Conservation (phyloP, 2,329 filamentous ascomycete genomes). For the Metarhizium rileyi region DNA sequence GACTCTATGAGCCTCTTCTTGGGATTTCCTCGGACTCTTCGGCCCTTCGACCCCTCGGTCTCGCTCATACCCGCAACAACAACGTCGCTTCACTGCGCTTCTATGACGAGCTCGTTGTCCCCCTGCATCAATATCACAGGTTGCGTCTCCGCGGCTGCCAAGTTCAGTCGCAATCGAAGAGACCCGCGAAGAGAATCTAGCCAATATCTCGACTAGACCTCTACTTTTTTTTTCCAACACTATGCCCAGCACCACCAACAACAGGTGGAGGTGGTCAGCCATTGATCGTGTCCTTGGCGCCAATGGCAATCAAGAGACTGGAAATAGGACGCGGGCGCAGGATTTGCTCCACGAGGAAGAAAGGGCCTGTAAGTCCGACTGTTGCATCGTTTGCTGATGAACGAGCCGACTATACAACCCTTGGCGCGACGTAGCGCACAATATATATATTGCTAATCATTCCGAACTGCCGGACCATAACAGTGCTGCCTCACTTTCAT, state of each 20-base stretch:
- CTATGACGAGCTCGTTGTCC: no score
- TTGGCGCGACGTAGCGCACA: background rate
- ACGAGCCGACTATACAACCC: background rate
- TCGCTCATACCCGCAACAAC: no score
- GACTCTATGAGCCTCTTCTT: no score
- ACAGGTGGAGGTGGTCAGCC: slow-evolving; percentile 19
- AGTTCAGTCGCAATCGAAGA: no score
- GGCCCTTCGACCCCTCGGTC: no score
- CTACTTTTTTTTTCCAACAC: background rate
- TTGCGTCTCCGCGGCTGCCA: no score
- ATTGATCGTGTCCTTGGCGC: slow-evolving; percentile 21
- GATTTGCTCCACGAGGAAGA: slow-evolving; percentile 34
- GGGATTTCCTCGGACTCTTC: no score
- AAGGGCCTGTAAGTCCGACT: slow-evolving; percentile 29
- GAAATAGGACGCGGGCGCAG: slow-evolving; percentile 15
- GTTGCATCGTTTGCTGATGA: background rate
- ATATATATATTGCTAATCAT: background rate
- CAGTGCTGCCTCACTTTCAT: slow-evolving; percentile 57
- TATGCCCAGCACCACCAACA: slow-evolving; percentile 10
- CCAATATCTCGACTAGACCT: background rate
- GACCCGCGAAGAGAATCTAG: no score
- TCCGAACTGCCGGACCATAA: background rate
- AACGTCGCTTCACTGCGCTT: no score
- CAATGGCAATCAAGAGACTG: slow-evolving; percentile 10
- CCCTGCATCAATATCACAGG: no score